Base-by-base conservation (phyloP, 805 yeast species). In the Hanseniaspora guilliermondii region DNA sequence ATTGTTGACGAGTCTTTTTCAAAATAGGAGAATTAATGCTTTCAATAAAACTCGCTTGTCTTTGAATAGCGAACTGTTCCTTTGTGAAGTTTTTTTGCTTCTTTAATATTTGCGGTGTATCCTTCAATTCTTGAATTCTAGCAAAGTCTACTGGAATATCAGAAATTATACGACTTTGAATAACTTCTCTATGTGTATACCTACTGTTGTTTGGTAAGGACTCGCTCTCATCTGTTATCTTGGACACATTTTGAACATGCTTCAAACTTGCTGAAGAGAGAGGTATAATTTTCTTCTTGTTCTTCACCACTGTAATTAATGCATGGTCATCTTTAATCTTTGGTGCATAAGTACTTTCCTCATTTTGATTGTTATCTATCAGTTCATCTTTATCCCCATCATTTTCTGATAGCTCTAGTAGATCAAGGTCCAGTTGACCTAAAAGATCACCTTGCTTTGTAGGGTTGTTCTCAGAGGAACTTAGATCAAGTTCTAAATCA, bases 71-170 rank as follows among this genome's bases (percentile, higher is more conserved):
- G 17, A 9, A 12, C 12, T 25, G 14, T 11, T 35, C 30, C 27
- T 27, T 36, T 2, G 27, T 17, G 14, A 25, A 19, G 12, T 41
- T 21, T 16, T 24, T 27, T 12, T 22, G 17, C 5, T 37, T 47
- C 16, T 36, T n/a, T n/a, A 17, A 3, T 11, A 14, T 27, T 44
- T 27, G 24, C n/a, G 24, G 50, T 4, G 27, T 11, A 24, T 16
- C 27, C 21, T 48, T 48, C 7, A 48, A 38, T 11, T 39, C 53
- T 16, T 44, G 37, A n/a, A 49, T 33, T 16, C 35, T 49, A 4
- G 40, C 53, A 49, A 49, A 49, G 42, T 49, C 53, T 11, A 49
- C 53, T 12, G 53, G 37, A 24, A 49, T 40, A 16, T 49, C 37
- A 21, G 53, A 49, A 8, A 49, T 49, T 16, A 49, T 24, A 37